These are phyloP conservation scores for Echinochloa phyllopogon DNA, from an alignment of 176 grass and related monocot species.

Conservation along the genomic window DNA sequence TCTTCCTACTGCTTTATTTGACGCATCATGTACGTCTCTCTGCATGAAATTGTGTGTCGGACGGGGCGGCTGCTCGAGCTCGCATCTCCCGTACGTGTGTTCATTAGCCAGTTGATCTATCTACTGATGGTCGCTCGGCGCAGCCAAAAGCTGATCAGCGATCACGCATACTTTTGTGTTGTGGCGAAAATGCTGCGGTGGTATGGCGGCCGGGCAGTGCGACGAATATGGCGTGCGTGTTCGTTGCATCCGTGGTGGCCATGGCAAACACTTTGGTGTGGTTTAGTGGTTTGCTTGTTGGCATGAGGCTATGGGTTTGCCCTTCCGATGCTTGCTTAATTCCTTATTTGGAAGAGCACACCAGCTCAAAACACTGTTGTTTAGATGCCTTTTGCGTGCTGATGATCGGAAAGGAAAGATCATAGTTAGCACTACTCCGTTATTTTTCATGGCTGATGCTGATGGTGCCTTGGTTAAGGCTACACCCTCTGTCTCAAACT, in stretches of 20 bases:
- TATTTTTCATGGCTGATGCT: not conserved
- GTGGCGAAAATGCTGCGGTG: constrained; percentile 1
- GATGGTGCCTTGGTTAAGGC: not conserved
- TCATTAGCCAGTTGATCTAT: too few relatives aligned
- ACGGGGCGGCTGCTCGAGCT: not conserved
- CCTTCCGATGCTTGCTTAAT: not conserved
- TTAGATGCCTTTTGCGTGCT: constrained; percentile 3
- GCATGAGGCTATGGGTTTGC: not conserved
- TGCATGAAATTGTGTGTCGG: not conserved
- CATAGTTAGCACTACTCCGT: not conserved
- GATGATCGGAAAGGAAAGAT: not conserved
- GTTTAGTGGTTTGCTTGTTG: not conserved
- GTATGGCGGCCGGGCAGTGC: constrained; percentile 23
- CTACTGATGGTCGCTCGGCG: too few relatives aligned
- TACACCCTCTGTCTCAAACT: too few relatives aligned
- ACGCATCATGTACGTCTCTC: constrained; percentile 16
- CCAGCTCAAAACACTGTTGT: not conserved
- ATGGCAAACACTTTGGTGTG: constrained; percentile 2
- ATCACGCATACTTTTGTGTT: not conserved
- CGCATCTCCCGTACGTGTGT: not conserved
- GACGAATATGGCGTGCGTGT: constrained; percentile 4
- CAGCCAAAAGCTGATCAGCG: too few relatives aligned
- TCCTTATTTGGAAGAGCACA: not conserved
- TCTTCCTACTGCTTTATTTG: not conserved
- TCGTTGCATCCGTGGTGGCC: not conserved